phyloP scores from a whole-genome alignment of 169 alveolate genomes.

The Eimeria acervulina region DNA sequence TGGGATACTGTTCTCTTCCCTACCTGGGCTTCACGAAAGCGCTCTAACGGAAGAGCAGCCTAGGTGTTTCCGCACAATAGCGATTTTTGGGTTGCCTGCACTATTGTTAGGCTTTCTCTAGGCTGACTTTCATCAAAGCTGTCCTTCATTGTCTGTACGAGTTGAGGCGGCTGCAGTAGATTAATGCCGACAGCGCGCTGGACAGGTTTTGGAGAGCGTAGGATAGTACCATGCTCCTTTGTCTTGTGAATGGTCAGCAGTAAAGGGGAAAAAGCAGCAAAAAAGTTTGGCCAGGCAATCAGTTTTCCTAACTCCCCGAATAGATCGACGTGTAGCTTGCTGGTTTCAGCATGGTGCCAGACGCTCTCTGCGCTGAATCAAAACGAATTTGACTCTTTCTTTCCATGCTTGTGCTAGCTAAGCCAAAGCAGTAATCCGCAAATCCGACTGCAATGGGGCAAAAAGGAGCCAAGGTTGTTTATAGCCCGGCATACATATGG shows the following conservation, averaged over 20 bases:
- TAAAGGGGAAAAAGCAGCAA: neutral
- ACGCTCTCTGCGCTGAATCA: neutral
- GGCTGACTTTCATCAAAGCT: neutral
- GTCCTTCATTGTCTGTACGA: neutral
- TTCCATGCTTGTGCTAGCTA: neutral
- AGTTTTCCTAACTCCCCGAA: neutral
- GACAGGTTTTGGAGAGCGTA: neutral
- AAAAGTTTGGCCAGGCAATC: neutral
- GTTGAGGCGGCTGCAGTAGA: neutral
- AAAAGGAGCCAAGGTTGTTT: neutral
- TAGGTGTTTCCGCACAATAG: neutral
- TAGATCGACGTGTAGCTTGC: neutral
- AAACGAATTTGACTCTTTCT: neutral
- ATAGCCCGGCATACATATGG: neutral
- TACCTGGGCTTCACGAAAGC: neutral
- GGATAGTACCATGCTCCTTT: neutral
- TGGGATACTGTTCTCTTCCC: neutral
- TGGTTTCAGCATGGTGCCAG: neutral
- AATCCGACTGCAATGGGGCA: neutral
- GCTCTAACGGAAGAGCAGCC: neutral
- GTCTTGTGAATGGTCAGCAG: neutral
- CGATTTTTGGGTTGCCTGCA: neutral
- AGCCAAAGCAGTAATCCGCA: neutral
- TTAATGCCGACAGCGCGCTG: neutral
- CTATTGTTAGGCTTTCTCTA: neutral